phyloP scores from a whole-genome alignment of 495 filamentous ascomycete genomes.

The Daldinia bambusicola region DNA sequence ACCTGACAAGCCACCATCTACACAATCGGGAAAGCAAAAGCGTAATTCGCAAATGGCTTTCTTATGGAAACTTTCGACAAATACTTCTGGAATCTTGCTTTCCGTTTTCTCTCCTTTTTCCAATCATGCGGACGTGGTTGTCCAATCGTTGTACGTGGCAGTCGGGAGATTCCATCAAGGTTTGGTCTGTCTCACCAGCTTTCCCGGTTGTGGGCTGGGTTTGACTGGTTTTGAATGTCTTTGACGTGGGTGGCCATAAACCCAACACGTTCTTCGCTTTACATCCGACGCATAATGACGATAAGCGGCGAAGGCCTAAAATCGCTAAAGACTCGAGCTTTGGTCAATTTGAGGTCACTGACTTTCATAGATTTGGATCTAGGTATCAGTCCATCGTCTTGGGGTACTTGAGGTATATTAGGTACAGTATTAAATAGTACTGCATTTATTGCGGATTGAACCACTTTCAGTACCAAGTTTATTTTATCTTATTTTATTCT shows the following conservation, averaged over 20 bases:
- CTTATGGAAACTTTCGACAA: neutral
- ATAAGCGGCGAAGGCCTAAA: constrained; percentile 6
- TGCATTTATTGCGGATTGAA: too few species aligned
- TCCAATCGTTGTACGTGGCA: constrained; percentile 13
- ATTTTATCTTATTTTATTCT: too few species aligned
- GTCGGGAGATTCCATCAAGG: neutral
- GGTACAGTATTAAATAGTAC: too few species aligned
- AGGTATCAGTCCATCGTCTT: neutral
- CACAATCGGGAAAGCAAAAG: neutral
- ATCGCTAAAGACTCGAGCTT: constrained; percentile 4
- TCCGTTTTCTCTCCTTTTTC: too few species aligned
- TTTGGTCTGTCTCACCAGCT: constrained; percentile 9
- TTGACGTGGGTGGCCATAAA: constrained; percentile 18
- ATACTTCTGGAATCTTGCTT: constrained; percentile 14
- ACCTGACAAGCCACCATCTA: neutral
- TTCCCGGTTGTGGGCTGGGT: too few species aligned
- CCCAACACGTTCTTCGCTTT: neutral
- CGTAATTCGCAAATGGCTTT: constrained; percentile 2
- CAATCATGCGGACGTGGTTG: neutral
- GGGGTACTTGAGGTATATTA: too few species aligned
- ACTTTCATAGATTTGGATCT: neutral
- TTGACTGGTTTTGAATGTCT: neutral
- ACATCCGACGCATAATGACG: constrained; percentile 15
- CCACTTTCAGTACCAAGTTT: too few species aligned
- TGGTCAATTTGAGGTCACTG: constrained; percentile 4